These are phyloP conservation scores for Candida corydali DNA, from an alignment of 805 yeast genomes.

Conservation along the genomic window DNA sequence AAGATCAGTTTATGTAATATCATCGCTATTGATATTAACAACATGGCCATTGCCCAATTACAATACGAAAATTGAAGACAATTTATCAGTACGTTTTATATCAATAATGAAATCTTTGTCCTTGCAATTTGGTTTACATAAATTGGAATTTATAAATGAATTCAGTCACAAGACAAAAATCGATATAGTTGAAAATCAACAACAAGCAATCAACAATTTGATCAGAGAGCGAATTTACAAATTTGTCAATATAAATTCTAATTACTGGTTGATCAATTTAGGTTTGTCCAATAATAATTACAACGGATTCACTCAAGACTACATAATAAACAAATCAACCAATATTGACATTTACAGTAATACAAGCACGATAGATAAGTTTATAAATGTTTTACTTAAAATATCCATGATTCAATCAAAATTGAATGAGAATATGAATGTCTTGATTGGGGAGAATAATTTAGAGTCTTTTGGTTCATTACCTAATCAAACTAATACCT, in stretches of 20 bases:
- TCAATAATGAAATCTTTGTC: constrained; percentile 37
- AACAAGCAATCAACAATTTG: constrained; percentile 22
- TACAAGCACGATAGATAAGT: constrained; percentile 12
- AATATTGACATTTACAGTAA: constrained; percentile 16
- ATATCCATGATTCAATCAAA: constrained; percentile 37
- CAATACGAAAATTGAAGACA: constrained; percentile 22
- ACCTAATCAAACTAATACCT: constrained; percentile 15
- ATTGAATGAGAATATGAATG: constrained; percentile 36
- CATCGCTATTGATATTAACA: constrained; percentile 37
- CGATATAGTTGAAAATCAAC: constrained; percentile 21
- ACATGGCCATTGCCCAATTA: constrained; percentile 41
- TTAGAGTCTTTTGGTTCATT: constrained; percentile 10
- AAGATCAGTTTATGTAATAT: constrained; percentile 35
- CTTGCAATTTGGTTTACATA: constrained; percentile 41
- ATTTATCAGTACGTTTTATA: constrained; percentile 31
- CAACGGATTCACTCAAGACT: constrained; percentile 32
- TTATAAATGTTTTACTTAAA: constrained; percentile 23
- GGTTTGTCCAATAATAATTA: constrained; percentile 32
- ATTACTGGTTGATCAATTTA: constrained; percentile 38
- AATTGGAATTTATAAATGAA: constrained; percentile 37
- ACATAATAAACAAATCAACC: constrained; percentile 31
- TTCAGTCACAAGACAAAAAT: constrained; percentile 33
- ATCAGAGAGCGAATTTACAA: constrained; percentile 41
- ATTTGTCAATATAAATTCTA: constrained; percentile 38
- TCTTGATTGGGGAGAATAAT: constrained; percentile 18